Evolutionary conservation across 495 filamentous ascomycete species (phyloP).

Genomic region (Neurospora sp.): DNA sequence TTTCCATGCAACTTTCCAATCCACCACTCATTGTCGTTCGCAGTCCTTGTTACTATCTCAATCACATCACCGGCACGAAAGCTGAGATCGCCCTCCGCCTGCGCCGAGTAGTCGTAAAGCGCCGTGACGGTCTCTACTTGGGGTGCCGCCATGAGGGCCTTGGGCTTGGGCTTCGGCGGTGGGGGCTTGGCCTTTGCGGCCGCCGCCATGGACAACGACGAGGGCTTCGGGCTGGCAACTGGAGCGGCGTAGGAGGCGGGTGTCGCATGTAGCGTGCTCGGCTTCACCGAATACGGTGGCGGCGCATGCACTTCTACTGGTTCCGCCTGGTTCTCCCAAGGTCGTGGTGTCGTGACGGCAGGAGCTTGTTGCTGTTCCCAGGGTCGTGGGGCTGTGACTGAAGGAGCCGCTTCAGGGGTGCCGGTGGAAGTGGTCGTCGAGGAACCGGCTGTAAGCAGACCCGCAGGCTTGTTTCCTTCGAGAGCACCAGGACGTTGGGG

Average conservation of each 20-base stretch:
- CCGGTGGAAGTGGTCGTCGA: conserved; percentile 16
- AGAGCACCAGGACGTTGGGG: conserved; percentile 25
- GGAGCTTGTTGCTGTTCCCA: conserved; percentile 2
- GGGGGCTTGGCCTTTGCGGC: conserved; percentile 77
- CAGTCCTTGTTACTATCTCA: conserved; percentile 70
- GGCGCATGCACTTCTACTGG: conserved; percentile 25
- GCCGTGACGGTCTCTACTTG: conserved; percentile 66
- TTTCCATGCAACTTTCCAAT: conserved; percentile 64
- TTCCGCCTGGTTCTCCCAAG: conserved; percentile 18
- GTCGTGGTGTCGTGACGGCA: conserved; percentile 1
- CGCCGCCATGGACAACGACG: conserved; percentile 51
- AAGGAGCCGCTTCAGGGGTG: conserved; percentile 7
- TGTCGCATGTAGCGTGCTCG: conserved; percentile 10
- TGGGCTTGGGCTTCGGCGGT: conserved; percentile 83
- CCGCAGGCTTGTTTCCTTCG: conserved; percentile 29
- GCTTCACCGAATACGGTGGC: conserved; percentile 47
- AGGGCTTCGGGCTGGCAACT: conserved; percentile 25
- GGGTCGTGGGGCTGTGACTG: not conserved
- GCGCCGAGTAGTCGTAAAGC: conserved; percentile 91
- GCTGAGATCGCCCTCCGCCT: conserved; percentile 88
- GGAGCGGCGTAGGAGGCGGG: conserved; percentile 46
- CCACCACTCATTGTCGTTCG: conserved; percentile 97
- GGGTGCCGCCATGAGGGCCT: conserved; percentile 54
- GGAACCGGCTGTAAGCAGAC: conserved; percentile 30
- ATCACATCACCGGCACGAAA: conserved; percentile 87